A percentile compares a stretch with the other conserved stretches of the same genome.
phyloP scores from a whole-genome alignment of 371 early-diverging fungal genomes.

The Pancytospora philotis region DNA sequence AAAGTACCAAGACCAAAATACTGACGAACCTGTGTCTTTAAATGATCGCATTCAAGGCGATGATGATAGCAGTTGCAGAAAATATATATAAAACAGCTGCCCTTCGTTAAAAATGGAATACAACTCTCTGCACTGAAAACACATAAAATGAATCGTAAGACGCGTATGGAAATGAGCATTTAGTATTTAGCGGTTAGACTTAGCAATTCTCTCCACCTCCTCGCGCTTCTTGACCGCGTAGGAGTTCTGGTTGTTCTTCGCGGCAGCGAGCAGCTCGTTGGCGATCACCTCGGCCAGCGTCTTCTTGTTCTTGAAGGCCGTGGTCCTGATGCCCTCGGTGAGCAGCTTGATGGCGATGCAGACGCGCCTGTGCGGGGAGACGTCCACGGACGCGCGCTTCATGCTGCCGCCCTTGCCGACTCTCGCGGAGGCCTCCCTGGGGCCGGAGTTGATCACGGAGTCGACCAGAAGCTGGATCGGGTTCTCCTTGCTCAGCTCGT shows the following conservation, averaged over 20 bases:
- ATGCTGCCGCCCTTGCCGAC: slow-evolving; percentile 97
- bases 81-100: too few species aligned
- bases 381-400: slow-evolving; percentile 99
- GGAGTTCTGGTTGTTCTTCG: slow-evolving; percentile 60
- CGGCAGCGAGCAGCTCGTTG: slow-evolving; percentile 98
- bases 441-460: slow-evolving; percentile 98
- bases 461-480: slow-evolving; percentile 96
- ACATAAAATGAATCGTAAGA: background rate
- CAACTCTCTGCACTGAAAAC: too few species aligned
- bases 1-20: too few species aligned
- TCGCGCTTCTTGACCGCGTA: slow-evolving; percentile 86
- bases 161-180: slow-evolving; percentile 28
- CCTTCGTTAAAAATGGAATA: too few species aligned
- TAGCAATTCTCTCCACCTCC: slow-evolving; percentile 94
- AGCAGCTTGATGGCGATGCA: slow-evolving; percentile 88
- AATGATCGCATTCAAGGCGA: too few species aligned
- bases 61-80: too few species aligned
- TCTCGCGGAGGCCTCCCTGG: slow-evolving; percentile 98
- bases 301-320: slow-evolving; percentile 86
- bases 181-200: slow-evolving; percentile 73
- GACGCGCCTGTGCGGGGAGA: slow-evolving; percentile 92
- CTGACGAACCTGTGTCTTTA: too few species aligned
- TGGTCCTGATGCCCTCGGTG: slow-evolving; percentile 79
- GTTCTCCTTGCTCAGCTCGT: slow-evolving; percentile 92
- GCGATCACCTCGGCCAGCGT: slow-evolving; percentile 98